These are phyloP conservation scores for Phytophthora pini DNA, from an alignment of 352 stramenopile genomes.

Conservation along the genomic window DNA sequence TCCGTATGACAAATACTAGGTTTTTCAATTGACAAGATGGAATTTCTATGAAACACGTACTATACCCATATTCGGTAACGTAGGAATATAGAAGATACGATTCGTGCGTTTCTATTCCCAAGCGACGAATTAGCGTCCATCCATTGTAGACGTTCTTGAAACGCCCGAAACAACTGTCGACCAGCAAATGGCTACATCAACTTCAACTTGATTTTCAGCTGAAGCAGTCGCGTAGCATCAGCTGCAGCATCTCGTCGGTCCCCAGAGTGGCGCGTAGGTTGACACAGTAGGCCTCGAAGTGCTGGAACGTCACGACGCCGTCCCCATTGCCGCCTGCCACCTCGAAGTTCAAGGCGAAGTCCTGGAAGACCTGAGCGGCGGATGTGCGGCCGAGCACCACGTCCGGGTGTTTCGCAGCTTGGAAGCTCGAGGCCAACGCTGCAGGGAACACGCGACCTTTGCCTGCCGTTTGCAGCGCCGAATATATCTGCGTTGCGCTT, in stretches of 20 bases:
- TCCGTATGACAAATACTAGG: background rate
- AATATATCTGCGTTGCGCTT: slow-evolving; percentile 49
- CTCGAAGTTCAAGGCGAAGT: slow-evolving; percentile 77
- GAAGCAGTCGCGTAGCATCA: slow-evolving; percentile 73
- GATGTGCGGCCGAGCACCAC: slow-evolving; percentile 56
- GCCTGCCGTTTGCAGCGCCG: slow-evolving; percentile 44
- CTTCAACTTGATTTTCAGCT: slow-evolving; percentile 5
- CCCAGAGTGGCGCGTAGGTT: slow-evolving; percentile 58
- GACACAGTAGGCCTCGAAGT: slow-evolving; percentile 71
- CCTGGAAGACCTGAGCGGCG: slow-evolving; percentile 59
- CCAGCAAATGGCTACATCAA: slow-evolving; percentile 25
- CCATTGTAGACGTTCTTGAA: no score
- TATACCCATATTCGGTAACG: background rate
- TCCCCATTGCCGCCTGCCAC: slow-evolving; percentile 43
- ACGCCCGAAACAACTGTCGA: background rate
- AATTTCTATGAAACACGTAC: no score
- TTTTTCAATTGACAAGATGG: background rate
- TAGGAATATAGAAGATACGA: background rate
- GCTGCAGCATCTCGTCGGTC: slow-evolving; percentile 62
- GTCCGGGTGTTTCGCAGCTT: slow-evolving; percentile 61
- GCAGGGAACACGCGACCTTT: slow-evolving; percentile 72
- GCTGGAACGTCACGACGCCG: slow-evolving; percentile 57
- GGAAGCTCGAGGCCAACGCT: slow-evolving; percentile 66
- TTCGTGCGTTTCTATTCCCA: background rate
- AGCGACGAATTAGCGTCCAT: no score